A percentile compares a stretch with the other conserved stretches of the same genome.
phyloP scores from a whole-genome alignment of 805 yeast genomes.

The Candida incommunis region DNA sequence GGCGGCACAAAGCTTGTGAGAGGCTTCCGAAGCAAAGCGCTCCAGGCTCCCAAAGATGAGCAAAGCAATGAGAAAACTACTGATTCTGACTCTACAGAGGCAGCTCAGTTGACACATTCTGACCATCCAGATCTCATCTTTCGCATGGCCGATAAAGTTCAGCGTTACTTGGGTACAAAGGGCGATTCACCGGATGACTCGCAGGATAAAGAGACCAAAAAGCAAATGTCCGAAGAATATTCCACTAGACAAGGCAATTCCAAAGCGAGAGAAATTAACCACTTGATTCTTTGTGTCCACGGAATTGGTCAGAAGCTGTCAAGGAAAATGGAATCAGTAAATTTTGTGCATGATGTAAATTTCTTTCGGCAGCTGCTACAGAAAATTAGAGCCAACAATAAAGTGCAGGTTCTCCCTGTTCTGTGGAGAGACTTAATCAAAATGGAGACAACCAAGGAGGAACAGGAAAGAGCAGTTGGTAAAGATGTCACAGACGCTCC shows the following conservation, averaged over 20 bases:
- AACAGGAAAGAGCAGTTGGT: constrained; percentile 23
- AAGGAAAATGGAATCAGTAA: constrained; percentile 59
- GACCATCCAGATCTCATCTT: neutral
- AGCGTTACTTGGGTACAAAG: constrained; percentile 1
- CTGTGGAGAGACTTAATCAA: constrained; percentile 64
- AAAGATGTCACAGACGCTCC: constrained; percentile 30
- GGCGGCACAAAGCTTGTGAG: constrained; percentile 15
- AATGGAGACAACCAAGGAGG: constrained; percentile 24
- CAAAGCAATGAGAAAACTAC: neutral
- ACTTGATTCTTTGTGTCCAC: constrained; percentile 75
- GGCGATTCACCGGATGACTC: neutral
- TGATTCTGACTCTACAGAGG: neutral
- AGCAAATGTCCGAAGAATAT: constrained; percentile 18
- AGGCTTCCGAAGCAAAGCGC: constrained; percentile 13
- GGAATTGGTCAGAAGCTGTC: constrained; percentile 92
- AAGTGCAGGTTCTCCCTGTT: constrained; percentile 76
- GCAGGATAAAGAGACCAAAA: constrained; percentile 6
- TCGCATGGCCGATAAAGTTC: constrained; percentile 1
- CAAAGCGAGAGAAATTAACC: constrained; percentile 21
- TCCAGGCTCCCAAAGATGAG: too few species aligned
- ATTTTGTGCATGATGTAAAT: constrained; percentile 76
- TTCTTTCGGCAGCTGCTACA: constrained; percentile 25
- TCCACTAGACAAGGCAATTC: neutral
- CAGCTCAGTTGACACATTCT: neutral
- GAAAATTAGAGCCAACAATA: constrained; percentile 18